Base-by-base conservation (phyloP, 805 yeast genomes). In the Scheffersomyces amazonensis region DNA sequence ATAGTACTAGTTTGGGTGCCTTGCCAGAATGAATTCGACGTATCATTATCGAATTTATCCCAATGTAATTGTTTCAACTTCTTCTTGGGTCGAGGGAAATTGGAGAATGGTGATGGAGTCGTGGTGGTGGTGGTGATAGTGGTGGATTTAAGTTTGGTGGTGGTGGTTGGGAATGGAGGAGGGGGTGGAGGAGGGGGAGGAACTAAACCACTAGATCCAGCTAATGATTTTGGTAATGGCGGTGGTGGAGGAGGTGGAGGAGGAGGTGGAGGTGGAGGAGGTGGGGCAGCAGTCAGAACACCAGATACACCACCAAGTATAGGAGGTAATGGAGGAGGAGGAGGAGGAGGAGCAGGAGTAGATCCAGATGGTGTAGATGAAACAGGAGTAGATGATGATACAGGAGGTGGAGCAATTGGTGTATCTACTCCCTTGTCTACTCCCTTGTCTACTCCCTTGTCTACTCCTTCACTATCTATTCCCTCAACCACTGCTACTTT, bases 51-150 rank as follows among this genome's bases (percentile, higher is more conserved):
- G 32, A 85, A 64, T 52, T 79, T 83, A 45, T 85, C 93, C 95
- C 93, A 85, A 50, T 85, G 95, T 44, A 85, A 75, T 51, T 85
- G 95, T 53, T 83, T 85, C 63, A 85, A 62, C 57, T 78, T 81
- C 43, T 69, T 71, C 56, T 71, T 71, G 15, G 81, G 79, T 46
- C 78, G 63, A 19, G 85, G 86, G 43, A 73, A 73, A 35, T 64
- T 64, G 29, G 76, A 82, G 28, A 59, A 58, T 20, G 60, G 58
- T 16, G 56, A 41, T 12, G 54, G 52, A 16, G 40, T 36, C 3
- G 55, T 68, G 3, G 54, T 67, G 9, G 6, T 24, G 5, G 16
- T 21, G 13, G 41, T 35, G 6, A 50, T 6, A 4, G 36, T 41
- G 1, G 41, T 30, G 12, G 36, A 16, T 11, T 34, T 38, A 10